These are phyloP conservation scores for Geotrichum bryndzae DNA, from an alignment of 1,139 yeast species.

Conservation along the genomic window DNA sequence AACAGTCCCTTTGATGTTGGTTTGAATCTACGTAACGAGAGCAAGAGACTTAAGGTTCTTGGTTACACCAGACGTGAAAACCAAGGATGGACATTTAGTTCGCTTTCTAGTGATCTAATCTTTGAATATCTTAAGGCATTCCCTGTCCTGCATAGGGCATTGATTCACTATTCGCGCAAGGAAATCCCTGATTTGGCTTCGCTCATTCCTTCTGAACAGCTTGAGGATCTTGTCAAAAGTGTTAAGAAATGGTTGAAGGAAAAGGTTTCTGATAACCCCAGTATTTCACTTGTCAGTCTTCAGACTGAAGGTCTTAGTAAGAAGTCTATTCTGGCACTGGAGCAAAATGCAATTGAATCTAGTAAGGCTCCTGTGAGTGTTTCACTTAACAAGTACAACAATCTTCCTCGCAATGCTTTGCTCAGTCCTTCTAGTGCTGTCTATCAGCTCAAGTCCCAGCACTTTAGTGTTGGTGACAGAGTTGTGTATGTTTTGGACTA, in stretches of 20 bases:
- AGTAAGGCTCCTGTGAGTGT: conserved; percentile 23
- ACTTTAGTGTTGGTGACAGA: conserved; percentile 82
- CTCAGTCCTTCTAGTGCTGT: conserved; percentile 70
- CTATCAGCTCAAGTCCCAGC: conserved; percentile 67
- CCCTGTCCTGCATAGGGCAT: conserved; percentile 52
- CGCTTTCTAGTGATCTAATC: conserved; percentile 63
- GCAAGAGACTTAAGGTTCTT: conserved; percentile 70
- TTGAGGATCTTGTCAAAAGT: conserved; percentile 40
- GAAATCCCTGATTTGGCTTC: conserved; percentile 42
- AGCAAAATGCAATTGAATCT: conserved; percentile 50
- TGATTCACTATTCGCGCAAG: conserved; percentile 30
- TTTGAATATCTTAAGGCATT: conserved; percentile 55
- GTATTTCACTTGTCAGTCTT: conserved; percentile 58
- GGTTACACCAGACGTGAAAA: conserved; percentile 72
- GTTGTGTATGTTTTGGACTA: conserved; percentile 78
- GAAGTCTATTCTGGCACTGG: conserved; percentile 62
- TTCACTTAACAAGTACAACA: conserved; percentile 48
- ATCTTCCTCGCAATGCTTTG: conserved; percentile 82
- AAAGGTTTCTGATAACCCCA: conserved; percentile 42
- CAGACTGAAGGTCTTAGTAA: conserved; percentile 76
- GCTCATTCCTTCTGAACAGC: conserved; percentile 38
- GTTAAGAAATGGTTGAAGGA: conserved; percentile 43
- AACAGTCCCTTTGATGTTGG: conserved; percentile 69
- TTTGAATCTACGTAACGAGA: conserved; percentile 76
- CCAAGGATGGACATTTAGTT: conserved; percentile 79